Evolutionary conservation across 2,329 filamentous ascomycete genomes (phyloP), one percentile per base, ranked within the genome.

Genomic region (Hortaea sp.): DNA sequence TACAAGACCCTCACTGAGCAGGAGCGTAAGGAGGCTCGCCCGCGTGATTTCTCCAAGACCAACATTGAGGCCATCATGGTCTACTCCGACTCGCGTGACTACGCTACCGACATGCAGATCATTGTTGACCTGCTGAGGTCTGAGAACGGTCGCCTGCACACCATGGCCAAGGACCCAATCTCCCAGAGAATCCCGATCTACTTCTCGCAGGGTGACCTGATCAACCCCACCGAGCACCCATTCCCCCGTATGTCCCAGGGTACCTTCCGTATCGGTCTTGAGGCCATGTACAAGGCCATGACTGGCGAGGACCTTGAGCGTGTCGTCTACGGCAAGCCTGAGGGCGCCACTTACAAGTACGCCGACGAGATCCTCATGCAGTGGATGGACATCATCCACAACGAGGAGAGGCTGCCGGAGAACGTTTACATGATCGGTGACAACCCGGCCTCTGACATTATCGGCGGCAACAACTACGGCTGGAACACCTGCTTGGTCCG

Each of bases 401-500:
- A 78, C 60, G 82, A 86, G 65, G 79, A 84, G 71, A 72, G 68
- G 49, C 69, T 85, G 38, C 81, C 82, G 4, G 64, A 77, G 63
- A 83, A 85, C 67, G 73, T 85, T 63, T 86, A 86, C 74, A 86
- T 86, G 82, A 71, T 86, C 46, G 82, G 82, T 53, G 82, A 86
- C 66, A 86, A 85, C 70, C 82, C 82, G 5, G 79, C 79, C 28
- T 84, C 79, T 28, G 82, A 86, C 62, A 85, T 86, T 58, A 74
- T 84, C 53, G 84, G 84, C 51, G 84, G 83, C 51, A 88, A 88
- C 74, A 84, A 82, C 76, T 86, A 88, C 66, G 82, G 82, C 49
- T 88, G 84, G 84, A 88, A 88, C 69, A 87, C 84, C 3, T 87
- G 84, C 61, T 68, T 88, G 45, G 84, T 88, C 47, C 78, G 83